These are phyloP conservation scores for Suillus ampliporus DNA, from an alignment of 768 basidiomycete species.

Conservation along the genomic window DNA sequence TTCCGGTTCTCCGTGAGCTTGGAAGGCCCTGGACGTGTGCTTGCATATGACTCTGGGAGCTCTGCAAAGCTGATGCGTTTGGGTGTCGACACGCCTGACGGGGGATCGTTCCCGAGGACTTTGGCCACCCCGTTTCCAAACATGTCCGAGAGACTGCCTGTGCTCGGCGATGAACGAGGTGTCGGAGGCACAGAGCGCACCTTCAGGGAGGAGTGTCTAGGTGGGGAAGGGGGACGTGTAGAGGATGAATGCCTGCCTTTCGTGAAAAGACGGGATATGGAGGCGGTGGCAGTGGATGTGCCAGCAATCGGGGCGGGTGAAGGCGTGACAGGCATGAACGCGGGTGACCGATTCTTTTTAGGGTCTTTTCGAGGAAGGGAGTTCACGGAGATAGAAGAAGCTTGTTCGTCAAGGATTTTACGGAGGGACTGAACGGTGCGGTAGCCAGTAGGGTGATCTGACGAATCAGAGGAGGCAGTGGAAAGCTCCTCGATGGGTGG, in stretches of 20 bases:
- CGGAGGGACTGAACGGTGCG: constrained; percentile 69
- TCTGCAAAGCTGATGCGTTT: constrained; percentile 83
- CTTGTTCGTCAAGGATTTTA: constrained; percentile 65
- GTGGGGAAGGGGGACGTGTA: constrained; percentile 66
- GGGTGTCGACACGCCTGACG: constrained; percentile 63
- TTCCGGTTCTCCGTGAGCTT: constrained; percentile 39
- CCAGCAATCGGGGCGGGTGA: constrained; percentile 60
- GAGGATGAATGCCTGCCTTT: constrained; percentile 63
- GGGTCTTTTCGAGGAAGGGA: constrained; percentile 17
- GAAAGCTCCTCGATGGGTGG: constrained; percentile 63
- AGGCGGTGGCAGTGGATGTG: constrained; percentile 80
- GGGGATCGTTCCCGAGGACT: constrained; percentile 44
- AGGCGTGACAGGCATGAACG: constrained; percentile 44
- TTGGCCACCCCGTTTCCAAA: constrained; percentile 37
- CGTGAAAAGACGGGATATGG: constrained; percentile 77
- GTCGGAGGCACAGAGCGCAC: constrained; percentile 42
- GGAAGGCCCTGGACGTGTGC: constrained; percentile 38
- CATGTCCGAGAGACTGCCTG: constrained; percentile 29
- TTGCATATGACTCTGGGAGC: constrained; percentile 69
- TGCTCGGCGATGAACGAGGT: constrained; percentile 42
- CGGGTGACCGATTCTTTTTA: constrained; percentile 23
- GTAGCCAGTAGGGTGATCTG: constrained; percentile 57
- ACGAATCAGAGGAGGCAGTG: constrained; percentile 56
- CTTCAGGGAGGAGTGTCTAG: constrained; percentile 55
- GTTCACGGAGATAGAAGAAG: constrained; percentile 40